phyloP scores from a whole-genome alignment of 176 grass and related monocot genomes.

The Ensete glaucum region DNA sequence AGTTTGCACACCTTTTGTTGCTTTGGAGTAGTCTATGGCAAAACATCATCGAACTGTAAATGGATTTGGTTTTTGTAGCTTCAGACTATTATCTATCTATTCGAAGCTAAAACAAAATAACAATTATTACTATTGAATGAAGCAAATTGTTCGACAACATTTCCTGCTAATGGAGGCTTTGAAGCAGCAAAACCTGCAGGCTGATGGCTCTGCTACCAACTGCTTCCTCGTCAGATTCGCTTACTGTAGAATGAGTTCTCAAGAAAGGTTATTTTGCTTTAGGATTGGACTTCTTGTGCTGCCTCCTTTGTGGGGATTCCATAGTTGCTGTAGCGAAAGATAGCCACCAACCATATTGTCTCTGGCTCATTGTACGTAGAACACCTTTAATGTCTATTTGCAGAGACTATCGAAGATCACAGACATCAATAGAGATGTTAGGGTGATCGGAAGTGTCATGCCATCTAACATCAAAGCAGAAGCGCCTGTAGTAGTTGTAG shows the following conservation, averaged over 20 bases:
- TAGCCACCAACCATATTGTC: neutral
- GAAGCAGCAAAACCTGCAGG: too few species aligned
- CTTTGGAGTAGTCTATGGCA: too few species aligned
- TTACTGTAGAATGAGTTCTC: neutral
- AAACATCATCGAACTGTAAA: too few species aligned
- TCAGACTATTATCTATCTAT: too few species aligned
- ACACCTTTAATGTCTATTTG: conserved; percentile 2
- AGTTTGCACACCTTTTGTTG: too few species aligned
- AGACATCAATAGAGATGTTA: neutral
- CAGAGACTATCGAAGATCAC: neutral
- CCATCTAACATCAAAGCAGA: neutral
- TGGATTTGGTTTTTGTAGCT: too few species aligned
- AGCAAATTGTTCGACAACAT: conserved; percentile 1
- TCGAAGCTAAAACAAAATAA: neutral
- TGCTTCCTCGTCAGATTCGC: neutral
- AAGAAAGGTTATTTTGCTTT: neutral
- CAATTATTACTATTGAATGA: neutral
- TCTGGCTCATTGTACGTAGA: neutral
- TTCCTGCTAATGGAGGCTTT: neutral
- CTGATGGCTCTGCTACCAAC: neutral
- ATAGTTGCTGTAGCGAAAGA: neutral
- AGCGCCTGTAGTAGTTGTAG: neutral
- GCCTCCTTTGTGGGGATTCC: neutral
- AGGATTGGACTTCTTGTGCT: neutral
- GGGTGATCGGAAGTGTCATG: neutral